Percentiles rank a stretch among this genome's conserved stretches.
phyloP scores from a whole-genome alignment of 2,329 filamentous ascomycete species.

The Pseudocercospora fijiensis region DNA sequence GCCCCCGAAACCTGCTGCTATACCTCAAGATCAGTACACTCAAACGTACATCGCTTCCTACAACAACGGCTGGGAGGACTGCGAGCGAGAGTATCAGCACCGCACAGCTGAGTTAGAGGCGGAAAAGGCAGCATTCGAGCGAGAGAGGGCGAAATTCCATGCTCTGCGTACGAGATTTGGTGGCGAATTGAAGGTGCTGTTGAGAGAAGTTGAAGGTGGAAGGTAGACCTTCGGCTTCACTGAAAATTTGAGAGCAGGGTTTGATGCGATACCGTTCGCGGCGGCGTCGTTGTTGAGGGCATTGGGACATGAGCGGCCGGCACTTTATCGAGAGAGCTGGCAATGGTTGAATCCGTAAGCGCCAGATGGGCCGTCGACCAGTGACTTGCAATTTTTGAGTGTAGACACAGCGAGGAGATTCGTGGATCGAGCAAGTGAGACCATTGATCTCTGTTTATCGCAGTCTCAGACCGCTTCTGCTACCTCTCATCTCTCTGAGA shows the following conservation, averaged over 20 bases:
- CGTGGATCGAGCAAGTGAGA: no score
- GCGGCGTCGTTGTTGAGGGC: no score
- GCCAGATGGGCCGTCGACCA: background rate
- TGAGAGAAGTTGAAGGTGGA: background rate
- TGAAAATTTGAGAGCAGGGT: no score
- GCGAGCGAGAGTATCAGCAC: background rate
- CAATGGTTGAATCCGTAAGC: background rate
- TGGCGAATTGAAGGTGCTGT: background rate
- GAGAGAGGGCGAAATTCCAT: background rate
- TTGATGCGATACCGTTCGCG: no score
- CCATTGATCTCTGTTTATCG: background rate
- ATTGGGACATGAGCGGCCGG: background rate
- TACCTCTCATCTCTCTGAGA: background rate
- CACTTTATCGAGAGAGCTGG: background rate
- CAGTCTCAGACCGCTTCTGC: background rate
- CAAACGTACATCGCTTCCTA: slow-evolving; percentile 3
- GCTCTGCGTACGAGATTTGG: background rate
- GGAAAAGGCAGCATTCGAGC: background rate
- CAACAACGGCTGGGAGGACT: slow-evolving; percentile 1
- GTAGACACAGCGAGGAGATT: background rate
- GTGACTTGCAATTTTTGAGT: background rate
- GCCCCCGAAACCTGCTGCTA: background rate
- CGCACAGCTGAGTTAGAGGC: background rate
- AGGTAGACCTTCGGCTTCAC: background rate
- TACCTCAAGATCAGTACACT: background rate